These are phyloP conservation scores for Suaeda aralocaspica DNA, from an alignment of 148 eudicot genomes.

Conservation along the genomic window DNA sequence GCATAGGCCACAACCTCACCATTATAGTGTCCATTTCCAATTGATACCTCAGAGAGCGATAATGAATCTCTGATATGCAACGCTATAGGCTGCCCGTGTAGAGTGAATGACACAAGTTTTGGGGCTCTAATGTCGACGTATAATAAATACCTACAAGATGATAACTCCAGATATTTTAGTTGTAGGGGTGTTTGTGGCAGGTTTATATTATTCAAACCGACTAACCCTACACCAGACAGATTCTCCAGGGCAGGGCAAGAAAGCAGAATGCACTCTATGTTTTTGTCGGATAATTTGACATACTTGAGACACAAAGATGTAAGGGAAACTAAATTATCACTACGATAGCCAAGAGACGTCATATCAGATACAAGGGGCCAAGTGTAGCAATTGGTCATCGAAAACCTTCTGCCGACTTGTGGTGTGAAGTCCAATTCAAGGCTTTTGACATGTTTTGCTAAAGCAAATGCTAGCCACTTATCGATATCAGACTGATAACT, in stretches of 20 bases:
- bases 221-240: neutral
- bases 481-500: neutral
- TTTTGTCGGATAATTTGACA: neutral
- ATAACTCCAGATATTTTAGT: constrained; percentile 1
- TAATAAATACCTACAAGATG: neutral
- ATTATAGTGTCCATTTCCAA: neutral
- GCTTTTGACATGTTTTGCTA: neutral
- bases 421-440: constrained; percentile 5
- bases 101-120: constrained; percentile 4
- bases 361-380: neutral
- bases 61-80: neutral
- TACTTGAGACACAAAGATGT: neutral
- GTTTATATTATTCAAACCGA: neutral
- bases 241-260: neutral
- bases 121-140: neutral
- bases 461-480: neutral
- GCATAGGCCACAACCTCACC: neutral
- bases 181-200: neutral
- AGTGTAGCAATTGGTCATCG: neutral
- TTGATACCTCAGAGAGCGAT: neutral
- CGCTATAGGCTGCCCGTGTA: neutral
- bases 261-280: neutral
- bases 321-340: neutral
- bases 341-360: neutral
- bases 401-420: neutral